Evolutionary conservation across 2,329 filamentous ascomycete genomes (phyloP).

Genomic region (Thielaviopsis euricoi): DNA sequence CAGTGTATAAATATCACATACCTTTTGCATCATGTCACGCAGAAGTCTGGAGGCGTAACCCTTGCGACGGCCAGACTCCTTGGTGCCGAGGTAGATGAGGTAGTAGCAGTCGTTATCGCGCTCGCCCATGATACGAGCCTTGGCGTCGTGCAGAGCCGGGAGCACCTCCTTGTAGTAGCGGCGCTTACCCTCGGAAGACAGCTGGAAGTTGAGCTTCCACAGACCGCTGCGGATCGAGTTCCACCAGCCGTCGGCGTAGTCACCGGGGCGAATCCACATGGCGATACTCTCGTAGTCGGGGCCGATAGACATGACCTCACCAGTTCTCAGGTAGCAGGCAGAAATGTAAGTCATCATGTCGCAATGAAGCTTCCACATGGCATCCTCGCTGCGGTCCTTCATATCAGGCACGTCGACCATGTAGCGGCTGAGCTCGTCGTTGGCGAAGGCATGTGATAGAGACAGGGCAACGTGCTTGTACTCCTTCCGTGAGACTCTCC

Average conservation of each 20-base stretch:
- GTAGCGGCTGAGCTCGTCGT: conserved; percentile 59
- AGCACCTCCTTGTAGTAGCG: conserved; percentile 68
- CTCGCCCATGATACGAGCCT: conserved; percentile 49
- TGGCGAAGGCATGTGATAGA: conserved; percentile 61
- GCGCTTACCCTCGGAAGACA: conserved; percentile 52
- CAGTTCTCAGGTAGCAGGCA: conserved; percentile 58
- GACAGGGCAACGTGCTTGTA: conserved; percentile 54
- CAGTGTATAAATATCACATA: conserved; percentile 20
- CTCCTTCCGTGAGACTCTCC: conserved; percentile 41
- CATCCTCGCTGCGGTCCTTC: conserved; percentile 42
- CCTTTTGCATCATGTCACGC: conserved; percentile 47
- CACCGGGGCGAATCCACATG: conserved; percentile 63
- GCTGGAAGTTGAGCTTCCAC: conserved; percentile 61
- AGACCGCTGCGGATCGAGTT: conserved; percentile 59
- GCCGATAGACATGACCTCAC: conserved; percentile 58
- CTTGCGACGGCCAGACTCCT: conserved; percentile 49
- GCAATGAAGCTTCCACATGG: conserved; percentile 61
- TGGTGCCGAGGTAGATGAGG: conserved; percentile 69
- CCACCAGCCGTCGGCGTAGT: conserved; percentile 56
- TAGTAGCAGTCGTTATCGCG: conserved; percentile 59
- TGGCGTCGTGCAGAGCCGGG: conserved; percentile 57
- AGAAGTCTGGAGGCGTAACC: conserved; percentile 60
- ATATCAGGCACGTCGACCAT: conserved; percentile 57
- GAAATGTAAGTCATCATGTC: conserved; percentile 64
- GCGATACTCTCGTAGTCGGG: conserved; percentile 63